A percentile compares a stretch with the other conserved stretches of the same genome.
These are phyloP conservation scores for Ascodesmis nigricans DNA, from an alignment of 495 filamentous ascomycete genomes.

Conservation along the genomic window DNA sequence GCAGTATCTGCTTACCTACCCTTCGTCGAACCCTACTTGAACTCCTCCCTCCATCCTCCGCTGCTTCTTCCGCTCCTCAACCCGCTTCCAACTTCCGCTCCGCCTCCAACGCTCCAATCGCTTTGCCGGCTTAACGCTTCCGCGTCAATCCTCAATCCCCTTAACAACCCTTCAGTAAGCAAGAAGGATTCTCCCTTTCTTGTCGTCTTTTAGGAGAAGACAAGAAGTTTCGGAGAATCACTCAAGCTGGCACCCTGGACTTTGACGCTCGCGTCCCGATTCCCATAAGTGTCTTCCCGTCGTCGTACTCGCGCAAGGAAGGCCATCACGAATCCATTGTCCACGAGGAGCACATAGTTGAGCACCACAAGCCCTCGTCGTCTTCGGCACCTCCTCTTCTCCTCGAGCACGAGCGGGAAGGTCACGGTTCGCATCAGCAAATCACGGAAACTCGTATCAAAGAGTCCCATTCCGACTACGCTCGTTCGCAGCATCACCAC, in stretches of 20 bases:
- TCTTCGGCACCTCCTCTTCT: conserved; percentile 6
- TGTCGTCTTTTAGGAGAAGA: conserved; percentile 19
- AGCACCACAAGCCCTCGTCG: conserved; percentile 23
- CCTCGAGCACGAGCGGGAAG: conserved; percentile 61
- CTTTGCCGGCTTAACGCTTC: no score
- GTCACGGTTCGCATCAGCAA: conserved; percentile 51
- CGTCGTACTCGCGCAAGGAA: conserved; percentile 64
- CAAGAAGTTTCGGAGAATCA: conserved; percentile 19
- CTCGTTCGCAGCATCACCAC: conserved; percentile 36
- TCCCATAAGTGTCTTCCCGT: conserved; percentile 99
- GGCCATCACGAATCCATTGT: conserved; percentile 43
- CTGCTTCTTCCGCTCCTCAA: no score
- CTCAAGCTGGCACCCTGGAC: conserved; percentile 86
- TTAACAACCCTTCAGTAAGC: conserved; percentile 11
- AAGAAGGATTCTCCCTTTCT: conserved; percentile 21
- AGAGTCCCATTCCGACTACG: conserved; percentile 11
- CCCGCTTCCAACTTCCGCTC: no score
- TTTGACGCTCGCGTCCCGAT: conserved; percentile 99
- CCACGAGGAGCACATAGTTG: conserved; percentile 74
- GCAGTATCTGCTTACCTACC: no score
- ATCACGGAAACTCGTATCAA: conserved; percentile 26
- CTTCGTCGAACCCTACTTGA: no score
- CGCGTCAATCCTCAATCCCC: no score
- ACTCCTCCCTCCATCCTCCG: no score
- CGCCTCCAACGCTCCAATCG: no score